phyloP scores from a whole-genome alignment of 495 filamentous ascomycete species.

The Cenococcum geophilum region DNA sequence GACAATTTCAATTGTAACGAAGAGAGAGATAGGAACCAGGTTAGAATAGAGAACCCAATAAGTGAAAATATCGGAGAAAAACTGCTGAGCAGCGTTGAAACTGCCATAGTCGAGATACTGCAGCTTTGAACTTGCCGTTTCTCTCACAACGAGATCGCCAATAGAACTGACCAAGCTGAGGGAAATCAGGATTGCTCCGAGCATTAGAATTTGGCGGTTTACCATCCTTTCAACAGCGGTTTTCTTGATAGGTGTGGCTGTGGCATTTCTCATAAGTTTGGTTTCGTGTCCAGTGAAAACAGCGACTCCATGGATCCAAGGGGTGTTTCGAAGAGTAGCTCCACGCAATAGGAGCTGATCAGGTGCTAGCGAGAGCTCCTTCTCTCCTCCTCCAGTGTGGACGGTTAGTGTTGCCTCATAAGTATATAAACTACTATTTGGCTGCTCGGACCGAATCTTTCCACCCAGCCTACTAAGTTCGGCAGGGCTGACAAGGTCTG shows the following conservation, averaged over 20 bases:
- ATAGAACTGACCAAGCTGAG: constrained; percentile 85
- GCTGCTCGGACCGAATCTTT: constrained; percentile 86
- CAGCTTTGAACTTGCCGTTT: constrained; percentile 53
- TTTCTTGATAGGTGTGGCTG: constrained; percentile 93
- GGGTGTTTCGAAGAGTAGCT: constrained; percentile 91
- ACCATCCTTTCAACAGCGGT: constrained; percentile 91
- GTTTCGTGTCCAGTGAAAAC: constrained; percentile 99
- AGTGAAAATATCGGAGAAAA: constrained; percentile 91
- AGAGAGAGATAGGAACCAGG: constrained; percentile 92
- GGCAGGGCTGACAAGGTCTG: constrained; percentile 73
- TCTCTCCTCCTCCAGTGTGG: constrained; percentile 88
- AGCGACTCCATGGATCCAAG: constrained; percentile 94
- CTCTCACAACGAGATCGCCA: constrained; percentile 77
- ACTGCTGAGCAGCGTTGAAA: constrained; percentile 62
- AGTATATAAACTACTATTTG: constrained; percentile 97
- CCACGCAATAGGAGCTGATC: constrained; percentile 87
- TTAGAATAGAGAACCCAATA: constrained; percentile 99
- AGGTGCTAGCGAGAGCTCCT: constrained; percentile 75
- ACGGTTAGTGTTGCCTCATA: constrained; percentile 96
- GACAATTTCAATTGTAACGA: constrained; percentile 96
- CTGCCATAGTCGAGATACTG: constrained; percentile 62
- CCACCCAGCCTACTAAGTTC: constrained; percentile 85
- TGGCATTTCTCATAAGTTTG: constrained; percentile 98
- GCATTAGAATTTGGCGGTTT: constrained; percentile 85
- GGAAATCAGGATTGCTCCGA: constrained; percentile 74